Evolutionary conservation across 2,329 filamentous ascomycete species (phyloP).

Genomic region (Rachicladosporium sp.): DNA sequence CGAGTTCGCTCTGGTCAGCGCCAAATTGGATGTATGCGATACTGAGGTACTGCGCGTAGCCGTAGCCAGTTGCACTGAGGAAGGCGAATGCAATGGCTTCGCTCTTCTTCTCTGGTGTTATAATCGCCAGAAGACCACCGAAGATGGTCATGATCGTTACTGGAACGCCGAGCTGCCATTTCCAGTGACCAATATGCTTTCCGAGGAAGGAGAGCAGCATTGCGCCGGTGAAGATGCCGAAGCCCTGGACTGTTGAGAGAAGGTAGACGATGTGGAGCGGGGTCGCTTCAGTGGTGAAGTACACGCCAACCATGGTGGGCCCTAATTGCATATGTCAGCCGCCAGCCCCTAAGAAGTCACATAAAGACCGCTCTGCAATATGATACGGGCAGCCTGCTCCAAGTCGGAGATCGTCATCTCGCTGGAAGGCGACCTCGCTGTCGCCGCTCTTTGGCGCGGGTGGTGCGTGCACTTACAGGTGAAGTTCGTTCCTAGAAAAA

Average conservation of each 20-base stretch:
- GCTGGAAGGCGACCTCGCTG: too few relatives aligned
- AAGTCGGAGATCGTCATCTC: too few relatives aligned
- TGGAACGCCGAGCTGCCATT: slow-evolving; percentile 35
- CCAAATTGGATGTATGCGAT: slow-evolving; percentile 39
- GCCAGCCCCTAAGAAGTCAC: too few relatives aligned
- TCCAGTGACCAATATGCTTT: slow-evolving; percentile 32
- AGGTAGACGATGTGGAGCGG: too few relatives aligned
- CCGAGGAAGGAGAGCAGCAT: slow-evolving; percentile 30
- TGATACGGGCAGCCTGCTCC: too few relatives aligned
- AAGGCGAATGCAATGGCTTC: slow-evolving; percentile 37
- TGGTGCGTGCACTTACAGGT: too few relatives aligned
- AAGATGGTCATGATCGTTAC: slow-evolving; percentile 37
- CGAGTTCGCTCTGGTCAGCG: slow-evolving; percentile 37
- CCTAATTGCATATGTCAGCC: too few relatives aligned
- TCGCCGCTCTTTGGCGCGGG: too few relatives aligned
- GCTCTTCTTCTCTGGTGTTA: slow-evolving; percentile 30
- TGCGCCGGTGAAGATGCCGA: slow-evolving; percentile 34
- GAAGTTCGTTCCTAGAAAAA: too few relatives aligned
- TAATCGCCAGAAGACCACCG: slow-evolving; percentile 32
- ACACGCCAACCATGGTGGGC: too few relatives aligned
- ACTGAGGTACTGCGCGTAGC: slow-evolving; percentile 35
- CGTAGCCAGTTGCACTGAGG: slow-evolving; percentile 32
- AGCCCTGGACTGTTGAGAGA: slow-evolving; percentile 5
- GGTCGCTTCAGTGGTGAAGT: too few relatives aligned
- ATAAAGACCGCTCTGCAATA: too few relatives aligned